Base-by-base conservation (phyloP, 106 monocot species). In the Acorus gramineus region DNA sequence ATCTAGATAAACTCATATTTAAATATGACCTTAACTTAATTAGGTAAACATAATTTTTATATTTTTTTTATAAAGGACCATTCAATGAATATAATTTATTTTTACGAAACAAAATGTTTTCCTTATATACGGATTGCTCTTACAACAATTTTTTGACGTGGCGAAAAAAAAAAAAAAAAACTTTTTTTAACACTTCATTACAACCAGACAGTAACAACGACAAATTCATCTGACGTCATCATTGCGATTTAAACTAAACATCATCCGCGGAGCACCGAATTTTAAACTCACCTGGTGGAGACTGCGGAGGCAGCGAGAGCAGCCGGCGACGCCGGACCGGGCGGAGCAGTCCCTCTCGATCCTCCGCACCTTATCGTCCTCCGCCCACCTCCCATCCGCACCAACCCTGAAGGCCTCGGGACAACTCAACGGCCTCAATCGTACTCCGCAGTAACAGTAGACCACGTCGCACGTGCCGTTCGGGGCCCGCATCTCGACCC, bases 391-490 rank as follows among this genome's bases (percentile, higher is more conserved):
- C 14, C 82, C 80, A 13, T 66, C 28, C 59, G 52, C 69, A 52
- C 47, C 53, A 9, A 59, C 63, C 49, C 4, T 49, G 50, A 73
- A 59, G n/a, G 69, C 62, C 12, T 57, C 63, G 13, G 72, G 8
- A 71, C 94, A 94, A 5, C 79, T 53, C 8, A 84, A 67, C 12
- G 84, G 59, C 58, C 84, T 64, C 0, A 94, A 78, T 8, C 84
- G 69, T 5, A 94, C 65, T 13, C 86, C 94, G 73, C 94, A 94
- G 75, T 78, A 86, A 71, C 90, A 90, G 73, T 75, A 80, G 4
- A 77, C 78, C 11, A 73, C 64, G 71, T 77, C 90, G 79, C 89
- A 90, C n/a, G 84, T 90, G 66, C 48, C 84, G 71, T 90, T 90
- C 56, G 80, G 75, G 14, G 77, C 73, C 4, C 80, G 79, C 8